phyloP scores from a whole-genome alignment of 192 early-diverging fungal species.

The Chytriomyces sp. region DNA sequence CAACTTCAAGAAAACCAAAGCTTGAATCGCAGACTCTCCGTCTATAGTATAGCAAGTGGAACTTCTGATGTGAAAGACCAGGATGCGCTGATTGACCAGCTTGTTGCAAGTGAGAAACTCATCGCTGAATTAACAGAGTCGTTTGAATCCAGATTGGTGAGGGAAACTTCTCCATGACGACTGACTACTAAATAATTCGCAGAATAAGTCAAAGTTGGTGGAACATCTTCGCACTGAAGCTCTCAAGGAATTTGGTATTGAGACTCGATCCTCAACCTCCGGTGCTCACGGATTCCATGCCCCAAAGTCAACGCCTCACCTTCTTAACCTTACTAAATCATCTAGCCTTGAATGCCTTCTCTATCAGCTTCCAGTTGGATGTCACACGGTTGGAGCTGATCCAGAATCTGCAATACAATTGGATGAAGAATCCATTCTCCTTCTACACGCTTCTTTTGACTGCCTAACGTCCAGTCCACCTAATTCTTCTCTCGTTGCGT shows the following conservation, averaged over 20 bases:
- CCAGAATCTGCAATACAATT: slow-evolving; percentile 59
- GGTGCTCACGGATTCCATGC: slow-evolving; percentile 72
- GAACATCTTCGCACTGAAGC: slow-evolving; percentile 73
- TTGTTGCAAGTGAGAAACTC: slow-evolving; percentile 84
- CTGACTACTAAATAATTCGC: background rate
- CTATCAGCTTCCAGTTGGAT: slow-evolving; percentile 80
- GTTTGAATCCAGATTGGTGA: slow-evolving; percentile 79
- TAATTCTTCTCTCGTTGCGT: background rate
- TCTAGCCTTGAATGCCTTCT: slow-evolving; percentile 87
- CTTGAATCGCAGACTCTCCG: background rate
- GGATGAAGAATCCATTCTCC: slow-evolving; percentile 60
- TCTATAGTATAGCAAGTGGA: background rate
- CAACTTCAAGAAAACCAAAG: background rate
- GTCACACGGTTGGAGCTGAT: slow-evolving; percentile 63
- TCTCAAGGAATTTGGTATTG: slow-evolving; percentile 80
- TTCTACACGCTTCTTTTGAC: slow-evolving; percentile 57
- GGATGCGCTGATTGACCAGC: slow-evolving; percentile 71
- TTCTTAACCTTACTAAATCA: slow-evolving; percentile 88
- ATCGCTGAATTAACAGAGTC: slow-evolving; percentile 79
- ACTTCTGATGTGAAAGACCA: slow-evolving; percentile 14
- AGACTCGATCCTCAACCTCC: slow-evolving; percentile 38
- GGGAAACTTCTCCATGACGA: background rate
- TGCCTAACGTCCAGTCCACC: too few species aligned
- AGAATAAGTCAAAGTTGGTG: slow-evolving; percentile 66
- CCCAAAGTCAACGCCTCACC: slow-evolving; percentile 78